Conservation (phyloP, 2,329 filamentous ascomycete genomes). For the Hypoxylon sp. region DNA sequence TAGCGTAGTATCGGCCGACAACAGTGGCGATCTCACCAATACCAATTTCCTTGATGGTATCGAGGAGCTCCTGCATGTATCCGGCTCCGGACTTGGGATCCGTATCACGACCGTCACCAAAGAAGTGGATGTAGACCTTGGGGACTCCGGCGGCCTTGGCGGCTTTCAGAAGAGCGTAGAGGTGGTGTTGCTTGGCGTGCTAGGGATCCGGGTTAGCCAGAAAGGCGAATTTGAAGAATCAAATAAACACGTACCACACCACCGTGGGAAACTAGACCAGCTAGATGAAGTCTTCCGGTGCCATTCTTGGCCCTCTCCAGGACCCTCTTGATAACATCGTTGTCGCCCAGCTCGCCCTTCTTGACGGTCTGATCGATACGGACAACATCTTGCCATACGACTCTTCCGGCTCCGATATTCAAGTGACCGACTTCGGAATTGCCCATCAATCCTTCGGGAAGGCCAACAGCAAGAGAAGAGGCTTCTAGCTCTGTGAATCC, state of each 20-base stretch:
- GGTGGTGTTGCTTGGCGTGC: slow-evolving; percentile 95
- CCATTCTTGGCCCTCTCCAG: slow-evolving; percentile 84
- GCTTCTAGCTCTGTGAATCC: slow-evolving; percentile 94
- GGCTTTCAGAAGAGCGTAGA: slow-evolving; percentile 85
- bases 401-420: slow-evolving; percentile 96
- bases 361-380: slow-evolving; percentile 94
- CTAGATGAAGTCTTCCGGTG: slow-evolving; percentile 91
- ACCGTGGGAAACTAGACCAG: slow-evolving; percentile 91
- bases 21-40: slow-evolving; percentile 89
- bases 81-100: slow-evolving; percentile 92
- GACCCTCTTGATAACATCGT: slow-evolving; percentile 77
- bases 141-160: slow-evolving; percentile 89
- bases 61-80: slow-evolving; percentile 87
- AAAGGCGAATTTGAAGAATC: not conserved
- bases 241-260: slow-evolving; percentile 73
- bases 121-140: slow-evolving; percentile 98
- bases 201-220: slow-evolving; percentile 44
- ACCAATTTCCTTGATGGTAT: slow-evolving; percentile 83
- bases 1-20: slow-evolving; percentile 96
- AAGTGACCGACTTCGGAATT: slow-evolving; percentile 98
- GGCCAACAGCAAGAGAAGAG: slow-evolving; percentile 92
- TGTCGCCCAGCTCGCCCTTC: slow-evolving; percentile 79
- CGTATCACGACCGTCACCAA: slow-evolving; percentile 96
- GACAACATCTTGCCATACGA: slow-evolving; percentile 98
- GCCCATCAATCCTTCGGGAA: slow-evolving; percentile 97